Base-by-base conservation (phyloP, 306 rosid species). In the Inga leiocalycina region DNA sequence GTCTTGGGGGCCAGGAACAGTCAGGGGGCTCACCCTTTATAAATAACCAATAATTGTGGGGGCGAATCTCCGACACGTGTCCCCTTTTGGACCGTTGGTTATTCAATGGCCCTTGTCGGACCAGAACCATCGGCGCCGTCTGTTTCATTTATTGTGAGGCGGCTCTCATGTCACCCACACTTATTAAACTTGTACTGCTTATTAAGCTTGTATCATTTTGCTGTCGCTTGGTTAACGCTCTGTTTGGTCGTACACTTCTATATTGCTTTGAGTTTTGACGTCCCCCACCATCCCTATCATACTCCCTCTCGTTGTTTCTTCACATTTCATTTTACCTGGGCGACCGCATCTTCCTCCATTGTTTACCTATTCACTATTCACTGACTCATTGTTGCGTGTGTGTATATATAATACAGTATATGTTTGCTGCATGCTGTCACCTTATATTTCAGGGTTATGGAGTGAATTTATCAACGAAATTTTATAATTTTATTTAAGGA, bases 121-220 rank as follows among this genome's bases (percentile, higher is more conserved):
- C 19, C 57, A 80, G 87, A 81, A 24, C 80, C 83, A 71, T 76
- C 2, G 3, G 83, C 85, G 85, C 89, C 89, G 89, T 83, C 81
- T 46, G 89, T 80, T 86, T 80, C 10, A 80, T 65, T 76, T 67
- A 80, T 74, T 74, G 81, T 39, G 73, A 70, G 77, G 82, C 84
- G 62, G 86, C 51, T 66, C 5, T 3, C 66, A 24, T 59, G 71
- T 32, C 43, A 13, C 37, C 20, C 11, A 2, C 5, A 7, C 78
- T 15, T 34, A 77, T 15, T 34, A 80, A 44, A 54, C 14, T 20
- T 39, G 64, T 43, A 24, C 76, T 37, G 51, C 71, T 56, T 56
- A 56, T 71, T 15, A 15, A 66, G 16, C 44, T 34, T 22, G 66
- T 4, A 74, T 30, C 70, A 52, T 74, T 79, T 62, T 61, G 65